Evolutionary conservation across 441 rosid species (phyloP), one percentile per base, ranked within the genome.

Genomic region (Aquilaria agallochum): DNA sequence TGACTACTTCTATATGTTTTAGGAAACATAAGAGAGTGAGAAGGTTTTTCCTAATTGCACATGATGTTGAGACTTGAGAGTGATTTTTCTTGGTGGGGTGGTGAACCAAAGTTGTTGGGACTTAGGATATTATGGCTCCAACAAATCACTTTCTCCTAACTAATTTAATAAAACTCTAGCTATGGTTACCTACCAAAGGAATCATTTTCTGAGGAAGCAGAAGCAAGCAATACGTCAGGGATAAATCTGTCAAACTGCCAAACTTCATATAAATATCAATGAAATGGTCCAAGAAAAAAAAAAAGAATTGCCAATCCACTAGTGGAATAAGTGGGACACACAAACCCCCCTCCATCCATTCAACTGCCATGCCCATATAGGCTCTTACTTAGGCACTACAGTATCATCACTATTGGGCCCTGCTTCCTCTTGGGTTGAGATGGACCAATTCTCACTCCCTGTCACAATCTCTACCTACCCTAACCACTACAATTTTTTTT

Each of bases 401-500:
- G 5, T 40, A 4, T 13, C 11, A 20, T 51, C 13, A 5, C 32
- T 27, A 20, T 44, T 30, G 14, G 50, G 11, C 55, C 2, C 31
- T 20, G 27, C 27, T 20, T 20, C 1, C 27, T 36, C 42, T 8
- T 36, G 63, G n/a, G 12, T 2, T 32, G 63, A 7, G 63, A 36
- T 36, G 54, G 58, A 40, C 52, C 66, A 54, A 31, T 63, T 63
- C 53, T 33, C 68, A 55, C 68, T 53, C 42, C 55, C 48, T 32
- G 60, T 64, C 68, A 64, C 34, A 45, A 55, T 64, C 68, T 48
- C 49, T 48, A 64, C 68, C 68, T 15, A 64, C 60, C 55, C 53
- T 48, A 63, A 63, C 67, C 59, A 63, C 67, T 53, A 54, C 2
- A 31, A 0, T 4, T 14, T 30, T 48, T 42, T 42, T 11, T 0